phyloP scores from a whole-genome alignment of 164 flowering plant genomes.

The Brasenia schreberi region DNA sequence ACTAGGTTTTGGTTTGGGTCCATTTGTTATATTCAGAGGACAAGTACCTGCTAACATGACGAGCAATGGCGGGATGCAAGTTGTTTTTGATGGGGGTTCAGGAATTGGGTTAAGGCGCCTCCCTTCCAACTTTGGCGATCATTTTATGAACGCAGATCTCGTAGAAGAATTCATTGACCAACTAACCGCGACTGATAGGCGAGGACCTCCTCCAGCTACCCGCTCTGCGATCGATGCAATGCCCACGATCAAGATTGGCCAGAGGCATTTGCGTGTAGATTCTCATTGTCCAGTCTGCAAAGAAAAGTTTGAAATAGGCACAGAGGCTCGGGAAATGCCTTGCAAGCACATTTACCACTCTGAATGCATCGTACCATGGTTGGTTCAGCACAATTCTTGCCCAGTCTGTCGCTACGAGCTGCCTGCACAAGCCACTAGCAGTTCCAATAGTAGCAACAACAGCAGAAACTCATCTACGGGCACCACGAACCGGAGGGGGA shows the following conservation, averaged over 20 bases:
- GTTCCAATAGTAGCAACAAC: conserved; percentile 19
- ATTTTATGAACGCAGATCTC: conserved; percentile 71
- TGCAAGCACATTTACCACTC: conserved; percentile 71
- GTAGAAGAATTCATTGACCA: conserved; percentile 65
- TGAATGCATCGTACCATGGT: conserved; percentile 85
- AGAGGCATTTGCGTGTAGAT: conserved; percentile 60
- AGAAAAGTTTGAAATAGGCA: conserved; percentile 62
- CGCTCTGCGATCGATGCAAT: conserved; percentile 59
- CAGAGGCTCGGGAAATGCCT: conserved; percentile 69
- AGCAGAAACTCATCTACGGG: conserved; percentile 16
- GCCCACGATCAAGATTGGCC: conserved; percentile 64
- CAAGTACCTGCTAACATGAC: conserved; percentile 58
- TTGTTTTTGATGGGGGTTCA: conserved; percentile 49
- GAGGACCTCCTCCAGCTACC: conserved; percentile 77
- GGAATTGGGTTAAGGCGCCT: conserved; percentile 46
- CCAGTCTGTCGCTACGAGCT: conserved; percentile 83
- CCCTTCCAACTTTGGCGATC: conserved; percentile 43
- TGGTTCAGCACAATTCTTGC: conserved; percentile 72
- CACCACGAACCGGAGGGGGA: not conserved
- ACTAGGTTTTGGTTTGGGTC: conserved; percentile 29
- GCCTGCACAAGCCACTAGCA: conserved; percentile 25
- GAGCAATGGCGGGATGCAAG: conserved; percentile 45
- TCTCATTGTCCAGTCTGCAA: conserved; percentile 76
- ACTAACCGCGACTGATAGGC: conserved; percentile 33
- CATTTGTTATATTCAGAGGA: conserved; percentile 65